Percentiles rank a stretch among this genome's conserved stretches.
These are phyloP conservation scores for Globisporangium perplexum DNA, from an alignment of 352 stramenopile species.

Conservation along the genomic window DNA sequence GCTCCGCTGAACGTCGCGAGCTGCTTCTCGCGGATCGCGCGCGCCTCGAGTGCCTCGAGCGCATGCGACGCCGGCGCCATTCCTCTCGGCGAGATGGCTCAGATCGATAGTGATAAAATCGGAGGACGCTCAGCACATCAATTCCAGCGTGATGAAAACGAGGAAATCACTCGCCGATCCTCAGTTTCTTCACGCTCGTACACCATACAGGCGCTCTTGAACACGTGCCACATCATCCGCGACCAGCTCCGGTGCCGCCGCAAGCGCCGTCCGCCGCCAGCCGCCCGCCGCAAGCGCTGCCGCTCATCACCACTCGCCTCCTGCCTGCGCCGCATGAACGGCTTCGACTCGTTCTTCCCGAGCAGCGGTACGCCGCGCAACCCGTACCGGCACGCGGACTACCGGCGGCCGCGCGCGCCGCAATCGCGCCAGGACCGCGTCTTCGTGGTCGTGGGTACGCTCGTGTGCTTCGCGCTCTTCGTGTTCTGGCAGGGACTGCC, in stretches of 20 bases:
- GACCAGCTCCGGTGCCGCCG: too few relatives aligned
- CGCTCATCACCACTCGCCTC: too few relatives aligned
- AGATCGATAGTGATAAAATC: neutral
- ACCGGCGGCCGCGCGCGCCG: conserved; percentile 19
- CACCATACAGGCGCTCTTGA: too few relatives aligned
- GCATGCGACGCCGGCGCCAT: conserved; percentile 15
- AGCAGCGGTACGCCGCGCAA: conserved; percentile 54
- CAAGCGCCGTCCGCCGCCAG: too few relatives aligned
- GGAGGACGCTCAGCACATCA: too few relatives aligned
- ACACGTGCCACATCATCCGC: too few relatives aligned
- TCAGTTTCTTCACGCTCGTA: too few relatives aligned
- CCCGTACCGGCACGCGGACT: conserved; percentile 69
- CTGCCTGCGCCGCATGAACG: conserved; percentile 30
- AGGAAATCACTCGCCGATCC: neutral
- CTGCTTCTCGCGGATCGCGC: conserved; percentile 59
- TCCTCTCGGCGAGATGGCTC: neutral
- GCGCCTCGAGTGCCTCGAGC: conserved; percentile 53
- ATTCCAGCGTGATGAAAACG: too few relatives aligned
- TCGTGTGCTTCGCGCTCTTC: conserved; percentile 69
- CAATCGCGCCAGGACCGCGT: conserved; percentile 38
- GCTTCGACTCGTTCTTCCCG: conserved; percentile 67
- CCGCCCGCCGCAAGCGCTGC: too few relatives aligned
- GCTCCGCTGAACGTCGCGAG: conserved; percentile 53
- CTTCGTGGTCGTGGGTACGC: conserved; percentile 54
- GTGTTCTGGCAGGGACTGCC: conserved; percentile 35